Base-by-base conservation (phyloP, 1,139 yeast genomes). In the Hemisphaericaspora xylofermentans region DNA sequence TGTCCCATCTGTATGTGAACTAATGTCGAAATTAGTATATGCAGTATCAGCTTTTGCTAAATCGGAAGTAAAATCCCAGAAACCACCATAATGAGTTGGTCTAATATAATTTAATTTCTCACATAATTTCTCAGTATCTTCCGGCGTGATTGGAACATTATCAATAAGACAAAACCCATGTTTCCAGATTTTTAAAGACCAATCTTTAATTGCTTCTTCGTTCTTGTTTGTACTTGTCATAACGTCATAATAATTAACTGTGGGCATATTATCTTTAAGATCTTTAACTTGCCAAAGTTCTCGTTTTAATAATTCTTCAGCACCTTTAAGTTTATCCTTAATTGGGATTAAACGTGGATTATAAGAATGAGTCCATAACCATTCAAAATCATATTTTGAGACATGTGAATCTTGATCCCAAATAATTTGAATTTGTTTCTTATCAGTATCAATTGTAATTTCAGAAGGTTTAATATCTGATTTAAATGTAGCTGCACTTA, bases 21-120 rank as follows among this genome's bases (percentile, higher is more conserved):
- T 78, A 44, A 84, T 77, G 49, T 80, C 85, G 45, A 83, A 68
- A 54, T 82, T 81, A 18, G 89, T 83, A 57, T 84, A 84, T 2
- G 91, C 93, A 3, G 88, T 82, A 56, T 84, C 93, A 43, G 80
- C 78, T 63, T 80, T 82, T 35, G 83, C 73, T 53, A 84, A 65
- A 56, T 84, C 88, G 12, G 88, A 76, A 17, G 91, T 84, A 57
- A 84, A 84, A 53, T 83, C 89, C 89, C 91, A 84, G 60, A 84
- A 84, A 3, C 88, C 89, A 13, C 89, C 91, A 48, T 84, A 84
- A 58, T 84, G 91, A 2, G 93, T 84, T 17, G 83, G 84, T 31
- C 87, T 67, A 43, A 84, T 77, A 56, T 80, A 82, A 42, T 82
- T 75, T 46, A 84, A 71, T 51, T 78, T 65, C 48, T 81, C 81